These are phyloP conservation scores for Crithidia bombi DNA, from an alignment of 208 protist species.

Conservation along the genomic window DNA sequence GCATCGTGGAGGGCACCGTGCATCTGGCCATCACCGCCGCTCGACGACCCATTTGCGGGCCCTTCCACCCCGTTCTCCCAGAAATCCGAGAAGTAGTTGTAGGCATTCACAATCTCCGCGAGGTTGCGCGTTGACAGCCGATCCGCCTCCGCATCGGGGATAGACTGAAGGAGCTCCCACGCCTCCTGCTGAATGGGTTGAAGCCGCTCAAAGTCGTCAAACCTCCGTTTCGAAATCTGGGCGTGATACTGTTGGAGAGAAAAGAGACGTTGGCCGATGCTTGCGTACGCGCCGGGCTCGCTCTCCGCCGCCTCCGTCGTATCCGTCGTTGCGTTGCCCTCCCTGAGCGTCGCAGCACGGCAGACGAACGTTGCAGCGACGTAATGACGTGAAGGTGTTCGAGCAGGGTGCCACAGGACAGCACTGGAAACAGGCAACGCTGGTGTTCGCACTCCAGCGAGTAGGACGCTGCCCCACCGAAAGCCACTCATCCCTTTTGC, in stretches of 20 bases:
- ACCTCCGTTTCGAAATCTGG: background rate
- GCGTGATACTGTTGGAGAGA: conserved; percentile 33
- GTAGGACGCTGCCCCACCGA: background rate
- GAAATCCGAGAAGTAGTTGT: conserved; percentile 63
- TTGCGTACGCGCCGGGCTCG: background rate
- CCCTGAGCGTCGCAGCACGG: background rate
- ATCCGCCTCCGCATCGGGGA: conserved; percentile 46
- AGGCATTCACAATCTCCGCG: conserved; percentile 60
- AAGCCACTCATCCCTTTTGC: background rate
- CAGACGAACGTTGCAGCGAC: background rate
- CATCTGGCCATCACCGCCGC: background rate
- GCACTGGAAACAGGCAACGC: background rate
- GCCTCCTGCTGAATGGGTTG: conserved; percentile 41
- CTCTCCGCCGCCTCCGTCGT: background rate
- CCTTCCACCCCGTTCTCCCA: conserved; percentile 73
- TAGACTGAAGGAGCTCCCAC: conserved; percentile 57
- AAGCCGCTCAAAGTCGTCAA: background rate
- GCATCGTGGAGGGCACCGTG: background rate
- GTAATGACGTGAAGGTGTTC: background rate
- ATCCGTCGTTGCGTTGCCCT: too few species aligned
- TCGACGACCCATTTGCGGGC: conserved; percentile 21
- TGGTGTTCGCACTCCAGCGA: background rate
- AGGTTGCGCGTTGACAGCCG: conserved; percentile 35
- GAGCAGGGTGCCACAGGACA: background rate
- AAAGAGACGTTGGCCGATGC: conserved; percentile 22